These are phyloP conservation scores for Dorcoceras hygrometricum DNA, from an alignment of 257 asterid species.

Conservation along the genomic window DNA sequence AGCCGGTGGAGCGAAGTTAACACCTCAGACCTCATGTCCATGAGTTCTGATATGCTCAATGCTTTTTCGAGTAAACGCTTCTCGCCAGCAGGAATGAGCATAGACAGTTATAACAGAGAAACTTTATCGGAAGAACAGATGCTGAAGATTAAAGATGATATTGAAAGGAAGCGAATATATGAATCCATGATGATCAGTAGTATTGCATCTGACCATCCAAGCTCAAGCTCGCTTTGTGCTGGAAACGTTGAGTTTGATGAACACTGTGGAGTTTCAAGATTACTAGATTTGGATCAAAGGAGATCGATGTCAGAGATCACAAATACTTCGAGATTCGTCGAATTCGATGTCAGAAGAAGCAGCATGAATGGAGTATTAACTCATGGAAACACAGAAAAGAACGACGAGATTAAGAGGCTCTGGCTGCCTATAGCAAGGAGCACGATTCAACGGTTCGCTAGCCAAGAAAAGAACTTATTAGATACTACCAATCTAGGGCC, in stretches of 20 bases:
- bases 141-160: conserved; percentile 42
- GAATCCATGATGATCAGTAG: conserved; percentile 29
- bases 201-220: background rate
- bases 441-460: conserved; percentile 39
- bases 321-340: conserved; percentile 37
- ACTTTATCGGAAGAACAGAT: conserved; percentile 19
- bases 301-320: conserved; percentile 62
- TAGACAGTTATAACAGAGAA: conserved; percentile 26
- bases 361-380: conserved; percentile 13
- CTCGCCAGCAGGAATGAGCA: conserved; percentile 15
- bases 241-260: conserved; percentile 21
- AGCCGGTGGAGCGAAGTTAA: conserved; percentile 72
- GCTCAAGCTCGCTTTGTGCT: conserved; percentile 13
- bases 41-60: conserved; percentile 54
- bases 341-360: conserved; percentile 24
- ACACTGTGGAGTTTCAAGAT: conserved; percentile 3
- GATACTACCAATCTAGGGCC: conserved; percentile 10
- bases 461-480: conserved; percentile 28
- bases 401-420: conserved; percentile 32
- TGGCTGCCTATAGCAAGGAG: conserved; percentile 51
- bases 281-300: conserved; percentile 30
- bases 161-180: conserved; percentile 30
- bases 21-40: conserved; percentile 52
- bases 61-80: conserved; percentile 29
- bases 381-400: conserved; percentile 13